Conservation (phyloP, 345 rosid genomes). For the Lepidium didymum region DNA sequence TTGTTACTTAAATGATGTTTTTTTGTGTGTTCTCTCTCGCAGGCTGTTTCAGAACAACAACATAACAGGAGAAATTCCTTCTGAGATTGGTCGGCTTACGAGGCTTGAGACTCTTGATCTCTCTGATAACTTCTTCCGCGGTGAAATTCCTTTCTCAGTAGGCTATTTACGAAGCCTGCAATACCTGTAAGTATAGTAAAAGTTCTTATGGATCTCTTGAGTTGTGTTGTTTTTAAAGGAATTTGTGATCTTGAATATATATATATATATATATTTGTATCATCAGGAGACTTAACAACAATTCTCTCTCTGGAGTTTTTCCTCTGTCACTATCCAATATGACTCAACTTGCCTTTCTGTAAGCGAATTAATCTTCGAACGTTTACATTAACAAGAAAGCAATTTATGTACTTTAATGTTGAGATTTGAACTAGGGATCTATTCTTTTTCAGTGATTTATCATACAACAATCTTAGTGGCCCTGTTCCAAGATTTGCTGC, state of each 20-base stretch:
- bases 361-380: slow-evolving; percentile 15
- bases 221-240: not conserved
- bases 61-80: slow-evolving; percentile 79
- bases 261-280: slow-evolving; percentile 1
- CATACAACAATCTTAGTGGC: slow-evolving; percentile 85
- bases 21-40: slow-evolving; percentile 6
- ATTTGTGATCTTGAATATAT: not conserved
- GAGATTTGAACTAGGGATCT: not conserved
- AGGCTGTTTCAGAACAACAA: slow-evolving; percentile 86
- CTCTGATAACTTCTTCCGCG: slow-evolving; percentile 66
- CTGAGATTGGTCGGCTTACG: slow-evolving; percentile 63
- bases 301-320: slow-evolving; percentile 64
- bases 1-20: not conserved
- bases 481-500: slow-evolving; percentile 84
- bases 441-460: slow-evolving; percentile 58
- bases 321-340: slow-evolving; percentile 72
- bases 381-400: not conserved
- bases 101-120: slow-evolving; percentile 89
- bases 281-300: slow-evolving; percentile 85
- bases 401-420: not conserved
- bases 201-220: not conserved
- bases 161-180: slow-evolving; percentile 62
- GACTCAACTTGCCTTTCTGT: slow-evolving; percentile 93
- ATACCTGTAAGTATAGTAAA: slow-evolving; percentile 59
- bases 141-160: slow-evolving; percentile 58